A percentile compares a stretch with the other conserved stretches of the same genome.
phyloP scores from a whole-genome alignment of 2,329 filamentous ascomycete genomes.

The Didymosphaeria variabile region DNA sequence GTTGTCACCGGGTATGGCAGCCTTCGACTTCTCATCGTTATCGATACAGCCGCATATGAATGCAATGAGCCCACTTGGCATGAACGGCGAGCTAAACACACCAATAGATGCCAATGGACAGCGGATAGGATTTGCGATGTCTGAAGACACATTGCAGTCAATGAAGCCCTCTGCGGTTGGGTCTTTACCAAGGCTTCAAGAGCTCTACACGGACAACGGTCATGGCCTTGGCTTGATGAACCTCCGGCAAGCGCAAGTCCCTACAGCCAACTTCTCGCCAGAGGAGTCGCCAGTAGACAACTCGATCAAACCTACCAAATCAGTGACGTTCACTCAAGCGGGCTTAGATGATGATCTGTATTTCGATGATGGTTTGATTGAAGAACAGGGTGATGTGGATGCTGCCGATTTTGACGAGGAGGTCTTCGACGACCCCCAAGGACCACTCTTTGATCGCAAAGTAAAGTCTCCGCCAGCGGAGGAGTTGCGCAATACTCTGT shows the following conservation, averaged over 20 bases:
- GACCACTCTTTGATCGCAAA: slow-evolving; percentile 60
- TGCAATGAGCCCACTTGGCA: slow-evolving; percentile 33
- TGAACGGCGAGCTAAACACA: slow-evolving; percentile 35
- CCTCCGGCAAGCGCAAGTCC: slow-evolving; percentile 19
- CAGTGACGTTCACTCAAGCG: slow-evolving; percentile 19
- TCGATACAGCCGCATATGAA: slow-evolving; percentile 33
- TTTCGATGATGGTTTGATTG: slow-evolving; percentile 71
- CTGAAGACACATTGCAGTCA: slow-evolving; percentile 35
- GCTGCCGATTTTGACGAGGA: slow-evolving; percentile 73
- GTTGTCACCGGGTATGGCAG: slow-evolving; percentile 39
- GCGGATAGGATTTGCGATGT: slow-evolving; percentile 45
- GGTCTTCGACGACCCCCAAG: slow-evolving; percentile 69
- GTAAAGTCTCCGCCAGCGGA: slow-evolving; percentile 33
- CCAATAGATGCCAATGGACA: slow-evolving; percentile 43
- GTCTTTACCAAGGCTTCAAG: slow-evolving; percentile 7
- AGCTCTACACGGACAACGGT: background rate
- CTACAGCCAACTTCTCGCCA: slow-evolving; percentile 19
- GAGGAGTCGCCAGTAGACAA: slow-evolving; percentile 21
- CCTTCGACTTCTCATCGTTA: slow-evolving; percentile 47
- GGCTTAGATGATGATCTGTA: slow-evolving; percentile 67
- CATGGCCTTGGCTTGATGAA: slow-evolving; percentile 32
- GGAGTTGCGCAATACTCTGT: slow-evolving; percentile 23
- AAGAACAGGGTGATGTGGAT: slow-evolving; percentile 61
- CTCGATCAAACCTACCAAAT: slow-evolving; percentile 12
- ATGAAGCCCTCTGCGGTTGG: slow-evolving; percentile 21